Evolutionary conservation across 768 basidiomycete genomes (phyloP).

Genomic region (Polyporus arcularius): DNA sequence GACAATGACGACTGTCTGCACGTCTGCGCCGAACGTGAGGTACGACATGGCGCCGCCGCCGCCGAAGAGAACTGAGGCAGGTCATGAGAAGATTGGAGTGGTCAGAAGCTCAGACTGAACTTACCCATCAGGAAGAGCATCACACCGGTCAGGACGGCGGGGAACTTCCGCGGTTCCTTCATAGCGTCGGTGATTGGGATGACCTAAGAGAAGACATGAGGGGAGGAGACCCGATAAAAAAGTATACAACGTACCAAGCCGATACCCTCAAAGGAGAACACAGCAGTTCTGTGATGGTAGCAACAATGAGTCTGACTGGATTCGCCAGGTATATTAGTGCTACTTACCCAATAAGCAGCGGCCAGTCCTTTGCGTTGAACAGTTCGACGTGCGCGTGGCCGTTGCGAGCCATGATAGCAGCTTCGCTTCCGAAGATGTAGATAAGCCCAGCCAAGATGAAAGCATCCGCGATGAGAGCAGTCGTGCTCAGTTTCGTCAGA

Average conservation of each 20-base stretch:
- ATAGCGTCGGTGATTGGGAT: constrained; percentile 98
- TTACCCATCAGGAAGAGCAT: constrained; percentile 83
- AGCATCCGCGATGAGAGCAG: constrained; percentile 89
- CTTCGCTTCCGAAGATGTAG: constrained; percentile 89
- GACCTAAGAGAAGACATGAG: constrained; percentile 45
- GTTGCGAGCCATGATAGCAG: constrained; percentile 58
- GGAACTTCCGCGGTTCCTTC: constrained; percentile 94
- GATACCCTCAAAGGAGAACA: constrained; percentile 98
- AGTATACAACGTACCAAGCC: constrained; percentile 62
- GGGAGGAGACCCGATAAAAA: no score
- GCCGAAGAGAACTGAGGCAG: constrained; percentile 70
- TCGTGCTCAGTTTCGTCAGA: constrained; percentile 90
- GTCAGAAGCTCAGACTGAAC: constrained; percentile 20
- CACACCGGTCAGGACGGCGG: constrained; percentile 81
- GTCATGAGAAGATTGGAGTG: background rate
- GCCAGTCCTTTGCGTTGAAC: constrained; percentile 90
- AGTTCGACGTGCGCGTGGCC: constrained; percentile 80
- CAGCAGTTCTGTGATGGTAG: constrained; percentile 72
- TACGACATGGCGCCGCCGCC: constrained; percentile 88
- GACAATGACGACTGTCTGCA: constrained; percentile 93
- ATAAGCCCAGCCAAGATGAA: constrained; percentile 90
- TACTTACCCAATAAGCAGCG: constrained; percentile 86
- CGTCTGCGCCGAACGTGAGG: constrained; percentile 80
- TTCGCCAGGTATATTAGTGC: background rate
- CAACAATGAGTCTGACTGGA: constrained; percentile 8